A percentile compares a stretch with the other conserved stretches of the same genome.
phyloP scores from a whole-genome alignment of 106 monocot genomes.

The Acorus calamus region DNA sequence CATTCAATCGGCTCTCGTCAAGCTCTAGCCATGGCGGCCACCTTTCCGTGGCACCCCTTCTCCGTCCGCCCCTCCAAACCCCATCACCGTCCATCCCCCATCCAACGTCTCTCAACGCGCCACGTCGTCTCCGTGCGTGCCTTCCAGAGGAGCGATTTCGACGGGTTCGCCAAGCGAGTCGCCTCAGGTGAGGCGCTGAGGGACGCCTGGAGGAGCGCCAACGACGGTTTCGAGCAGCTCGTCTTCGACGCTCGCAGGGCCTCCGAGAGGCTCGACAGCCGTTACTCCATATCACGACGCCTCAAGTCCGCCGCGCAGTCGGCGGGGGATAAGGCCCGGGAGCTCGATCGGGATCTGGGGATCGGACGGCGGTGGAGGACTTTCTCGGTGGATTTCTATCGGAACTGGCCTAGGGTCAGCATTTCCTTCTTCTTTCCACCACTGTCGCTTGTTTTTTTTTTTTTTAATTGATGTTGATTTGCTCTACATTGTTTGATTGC shows the following conservation, averaged over 20 bases:
- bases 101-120: too few relatives aligned
- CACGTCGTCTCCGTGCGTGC: conserved; percentile 23
- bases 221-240: conserved; percentile 68
- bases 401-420: conserved; percentile 89
- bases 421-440: background rate
- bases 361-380: conserved; percentile 48
- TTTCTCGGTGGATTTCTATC: conserved; percentile 67
- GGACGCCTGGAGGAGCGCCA: conserved; percentile 74
- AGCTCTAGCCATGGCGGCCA: too few relatives aligned
- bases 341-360: conserved; percentile 75
- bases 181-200: conserved; percentile 53
- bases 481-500: background rate
- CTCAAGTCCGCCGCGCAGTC: conserved; percentile 40
- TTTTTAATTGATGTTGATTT: background rate
- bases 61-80: too few relatives aligned
- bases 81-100: too few relatives aligned
- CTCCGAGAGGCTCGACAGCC: conserved; percentile 60
- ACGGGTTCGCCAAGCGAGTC: conserved; percentile 61
- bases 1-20: too few relatives aligned
- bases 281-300: conserved; percentile 49
- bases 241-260: conserved; percentile 56
- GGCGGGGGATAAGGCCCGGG: conserved; percentile 31
- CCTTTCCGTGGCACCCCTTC: too few relatives aligned
- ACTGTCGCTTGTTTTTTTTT: background rate
- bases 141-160: conserved; percentile 49